Evolutionary conservation across 2,329 filamentous ascomycete species (phyloP), one percentile per base, ranked within the genome.

Genomic region (Exophiala sideris): DNA sequence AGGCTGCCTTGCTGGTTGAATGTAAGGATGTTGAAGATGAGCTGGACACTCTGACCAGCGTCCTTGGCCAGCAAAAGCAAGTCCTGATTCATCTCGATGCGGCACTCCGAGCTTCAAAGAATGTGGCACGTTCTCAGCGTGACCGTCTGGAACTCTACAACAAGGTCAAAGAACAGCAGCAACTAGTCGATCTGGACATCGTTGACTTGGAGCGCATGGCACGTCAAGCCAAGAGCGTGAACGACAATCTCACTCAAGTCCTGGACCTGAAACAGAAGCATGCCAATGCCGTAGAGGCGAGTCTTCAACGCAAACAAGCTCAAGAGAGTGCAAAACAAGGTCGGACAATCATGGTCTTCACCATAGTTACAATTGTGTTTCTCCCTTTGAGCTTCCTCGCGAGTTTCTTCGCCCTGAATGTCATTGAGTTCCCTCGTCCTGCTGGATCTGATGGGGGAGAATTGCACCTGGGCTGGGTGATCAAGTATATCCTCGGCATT

Each of bases 211-310:
- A 78, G 33, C 75, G 82, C 12, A 86, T 86, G 83, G 79, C 84
- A 62, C 77, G 78, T 47, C 83, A 85, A 65, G 82, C 83, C 0
- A 74, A 79, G 53, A 75, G 78, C 18, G 80, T 85, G 56, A 85
- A 85, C 63, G 70, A 76, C 40, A 79, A 76, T 52, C 77, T 86
- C 41, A 83, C 79, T 0, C 79, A 86, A 60, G 70, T 87, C 4
- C 77, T 87, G 0, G 84, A 87, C 59, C 74, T 86, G 1, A 87
- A 87, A 63, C 84, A 87, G 62, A 86, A 86, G 66, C 83, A 87
- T 54, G 83, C 82, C 59, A 87, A 86, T 67, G 82, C 82, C 0
- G 79, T 85, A 44, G 84, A 87, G 64, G 84, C 59, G 21, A 42
- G 57, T 7, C 60, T 73, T 52, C 68, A 70, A 3, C 69, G 72